Evolutionary conservation across 208 protist species (phyloP), one percentile per base, ranked within the genome.

Genomic region (Trypanosoma mega): DNA sequence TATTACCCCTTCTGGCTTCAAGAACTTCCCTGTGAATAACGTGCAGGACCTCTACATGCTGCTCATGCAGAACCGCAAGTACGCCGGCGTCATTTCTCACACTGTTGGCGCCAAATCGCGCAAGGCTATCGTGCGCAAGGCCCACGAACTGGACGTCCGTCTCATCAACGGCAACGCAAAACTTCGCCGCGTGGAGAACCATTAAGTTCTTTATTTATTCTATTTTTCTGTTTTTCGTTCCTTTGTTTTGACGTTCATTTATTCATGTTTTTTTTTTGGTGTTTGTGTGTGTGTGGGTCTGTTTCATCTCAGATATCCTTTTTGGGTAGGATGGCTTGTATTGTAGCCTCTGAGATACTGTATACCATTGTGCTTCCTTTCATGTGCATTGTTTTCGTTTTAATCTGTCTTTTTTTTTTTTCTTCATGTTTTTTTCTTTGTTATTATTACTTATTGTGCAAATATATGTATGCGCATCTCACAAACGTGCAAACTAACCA

Each of bases 1-100:
- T 87, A 86, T 98, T 68, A 88, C 90, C 56, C 98, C 98, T 26
- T 94, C 96, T 50, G 97, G 98, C 69, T 99, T 99, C 88, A 97
- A 98, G 82, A 94, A 96, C 78, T 99, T 99, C 82, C 79, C 82
- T 58, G 88, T 99, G 55, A 77, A 81, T 77, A 98, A 95, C 66
- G 86, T 97, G 54, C 78, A 97, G 73, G 98, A 99, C 63, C 90
- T 99, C 47, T 98, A 99, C 81, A 91, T 99, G 79, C 96, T 99
- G 26, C 80, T 99, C 29, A 99, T 99, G 98, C 98, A 99, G 80
- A 99, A 99, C 97, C 93, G 97, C 68, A 99, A 96, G 83, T 99
- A 99, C 87, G 94, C 96, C 51, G 98, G 98, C 52, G 96, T 99
- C 64, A 99, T 99, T 80, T 87, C 87, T 46, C 76, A 94, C 86